Evolutionary conservation across 805 yeast species (phyloP), one percentile per base, ranked within the genome.

Genomic region (Geotrichum ghanense): DNA sequence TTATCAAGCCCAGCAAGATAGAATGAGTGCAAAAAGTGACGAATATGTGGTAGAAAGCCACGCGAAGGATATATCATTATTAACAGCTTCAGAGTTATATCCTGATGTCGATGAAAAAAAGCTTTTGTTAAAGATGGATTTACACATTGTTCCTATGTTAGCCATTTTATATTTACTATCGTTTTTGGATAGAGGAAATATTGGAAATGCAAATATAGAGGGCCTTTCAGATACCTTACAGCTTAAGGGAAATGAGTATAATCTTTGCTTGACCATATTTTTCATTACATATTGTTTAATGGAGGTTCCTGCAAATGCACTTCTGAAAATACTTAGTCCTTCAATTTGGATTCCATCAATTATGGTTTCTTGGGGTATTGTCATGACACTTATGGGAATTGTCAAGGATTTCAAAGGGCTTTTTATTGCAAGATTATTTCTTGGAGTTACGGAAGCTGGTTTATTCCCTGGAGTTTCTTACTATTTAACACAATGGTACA

Each of bases 191-290:
- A 67, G 70, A 46, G 71, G 71, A 17, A 72, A 72, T 50, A 69
- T 72, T 42, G 67, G 72, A 7, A 72, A 73, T 52, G 76, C 77
- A 4, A 67, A 69, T 47, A 66, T 73, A 5, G 69, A 68, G 46
- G 73, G 73, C 5, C 55, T 73, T 45, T 71, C 64, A 27, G 56
- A 50, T 2, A 73, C 70, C 47, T 55, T 73, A 17, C 60, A 62
- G 10, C 62, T 73, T 21, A 50, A 53, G 2, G 73, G 73, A 20
- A 61, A 65, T 19, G 63, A 70, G 41, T 72, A 71, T 68, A 70
- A 69, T 48, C 57, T 66, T 35, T 70, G 70, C 62, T 60, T 72
- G 23, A 63, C 73, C 1, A 65, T 72, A n/a, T 70, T 59, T 40
- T 60, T 60, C 45, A 55, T 60, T 9, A 57, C 55, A 4, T 61